Evolutionary conservation across 768 basidiomycete genomes (phyloP).

Genomic region (Agrocybe pediades): DNA sequence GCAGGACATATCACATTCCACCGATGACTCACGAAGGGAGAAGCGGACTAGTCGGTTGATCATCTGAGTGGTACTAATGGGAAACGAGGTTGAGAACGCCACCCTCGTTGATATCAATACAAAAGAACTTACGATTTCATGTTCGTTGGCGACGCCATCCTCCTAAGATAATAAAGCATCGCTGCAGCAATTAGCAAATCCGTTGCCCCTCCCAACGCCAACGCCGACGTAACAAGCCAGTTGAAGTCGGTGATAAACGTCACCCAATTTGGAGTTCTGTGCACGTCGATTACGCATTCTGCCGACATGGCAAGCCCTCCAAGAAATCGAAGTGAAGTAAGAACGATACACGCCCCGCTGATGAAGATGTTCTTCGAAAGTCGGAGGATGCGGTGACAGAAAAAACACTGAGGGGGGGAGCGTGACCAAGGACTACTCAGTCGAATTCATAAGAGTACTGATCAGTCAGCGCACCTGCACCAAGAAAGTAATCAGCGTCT

Average conservation of each 20-base stretch:
- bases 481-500: constrained; percentile 19
- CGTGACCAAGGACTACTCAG: not conserved
- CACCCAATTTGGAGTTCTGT: constrained; percentile 13
- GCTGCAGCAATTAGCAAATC: constrained; percentile 16
- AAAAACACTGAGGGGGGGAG: constrained; percentile 19
- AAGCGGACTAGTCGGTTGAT: constrained; percentile 18
- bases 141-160: constrained; percentile 12
- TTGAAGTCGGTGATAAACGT: constrained; percentile 10
- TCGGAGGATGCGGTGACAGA: constrained; percentile 14
- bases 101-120: not conserved
- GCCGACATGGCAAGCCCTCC: constrained; percentile 12
- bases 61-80: constrained; percentile 11
- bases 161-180: constrained; percentile 15
- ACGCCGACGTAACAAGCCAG: constrained; percentile 14
- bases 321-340: constrained; percentile 9
- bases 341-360: constrained; percentile 1
- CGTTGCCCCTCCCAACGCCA: constrained; percentile 11
- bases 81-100: not conserved
- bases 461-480: constrained; percentile 13
- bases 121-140: constrained; percentile 8
- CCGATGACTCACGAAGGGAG: constrained; percentile 12
- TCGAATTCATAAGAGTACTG: not conserved
- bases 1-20: not conserved
- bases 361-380: constrained; percentile 6
- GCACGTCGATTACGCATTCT: constrained; percentile 14